Conservation (phyloP, 2,329 filamentous ascomycete species). For the Colletotrichum phormii region DNA sequence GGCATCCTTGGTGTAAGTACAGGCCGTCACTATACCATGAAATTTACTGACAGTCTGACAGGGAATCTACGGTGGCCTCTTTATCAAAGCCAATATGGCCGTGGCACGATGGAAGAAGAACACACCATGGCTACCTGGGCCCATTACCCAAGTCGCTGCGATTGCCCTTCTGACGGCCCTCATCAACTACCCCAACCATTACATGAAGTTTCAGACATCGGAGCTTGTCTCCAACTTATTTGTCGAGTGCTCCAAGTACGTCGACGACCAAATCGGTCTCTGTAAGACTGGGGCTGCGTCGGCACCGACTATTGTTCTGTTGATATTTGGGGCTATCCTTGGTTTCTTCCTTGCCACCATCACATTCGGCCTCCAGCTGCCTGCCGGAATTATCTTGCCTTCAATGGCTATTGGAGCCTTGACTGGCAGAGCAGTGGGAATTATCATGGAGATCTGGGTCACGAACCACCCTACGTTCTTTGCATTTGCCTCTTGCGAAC, state of each 20-base stretch:
- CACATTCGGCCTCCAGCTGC: conserved; percentile 94
- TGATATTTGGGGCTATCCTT: conserved; percentile 84
- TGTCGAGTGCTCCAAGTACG: conserved; percentile 84
- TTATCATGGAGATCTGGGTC: conserved; percentile 91
- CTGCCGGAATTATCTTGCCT: conserved; percentile 93
- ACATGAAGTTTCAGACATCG: conserved; percentile 92
- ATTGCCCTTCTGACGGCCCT: conserved; percentile 86
- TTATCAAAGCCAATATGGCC: conserved; percentile 94
- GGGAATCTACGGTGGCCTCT: conserved; percentile 94
- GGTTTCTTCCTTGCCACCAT: conserved; percentile 88
- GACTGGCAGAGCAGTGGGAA: conserved; percentile 88
- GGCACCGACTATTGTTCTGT: conserved; percentile 82
- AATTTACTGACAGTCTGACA: conserved; percentile 42
- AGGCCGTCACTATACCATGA: background rate
- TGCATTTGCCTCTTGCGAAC: conserved; percentile 83
- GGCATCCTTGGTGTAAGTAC: conserved; percentile 79
- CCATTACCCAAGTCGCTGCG: conserved; percentile 82
- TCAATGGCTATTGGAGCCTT: conserved; percentile 96
- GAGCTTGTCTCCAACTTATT: conserved; percentile 94
- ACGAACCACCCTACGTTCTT: conserved; percentile 81
- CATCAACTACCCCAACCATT: conserved; percentile 95
- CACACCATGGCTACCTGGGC: conserved; percentile 73
- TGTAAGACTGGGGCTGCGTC: conserved; percentile 90
- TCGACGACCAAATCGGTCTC: conserved; percentile 88
- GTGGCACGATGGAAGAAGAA: conserved; percentile 84